phyloP scores from a whole-genome alignment of 164 flowering plant species.

The Aristolochia contorta region DNA sequence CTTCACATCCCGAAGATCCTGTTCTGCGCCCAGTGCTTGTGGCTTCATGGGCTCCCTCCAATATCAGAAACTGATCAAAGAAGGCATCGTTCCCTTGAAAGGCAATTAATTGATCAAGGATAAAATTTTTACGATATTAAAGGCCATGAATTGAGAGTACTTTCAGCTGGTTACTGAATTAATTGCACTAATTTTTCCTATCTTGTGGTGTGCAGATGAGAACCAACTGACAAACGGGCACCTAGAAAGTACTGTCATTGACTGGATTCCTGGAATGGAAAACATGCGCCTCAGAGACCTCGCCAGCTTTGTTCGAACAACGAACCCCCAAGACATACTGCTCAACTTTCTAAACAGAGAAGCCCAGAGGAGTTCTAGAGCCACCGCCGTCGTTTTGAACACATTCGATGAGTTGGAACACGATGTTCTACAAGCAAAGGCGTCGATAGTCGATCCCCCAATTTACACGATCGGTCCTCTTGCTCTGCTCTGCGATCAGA shows the following conservation, averaged over 20 bases:
- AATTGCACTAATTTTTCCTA: too few relatives aligned
- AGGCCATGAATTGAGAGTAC: background rate
- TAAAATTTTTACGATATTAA: background rate
- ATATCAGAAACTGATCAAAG: conserved; percentile 16
- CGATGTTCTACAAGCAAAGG: conserved; percentile 10
- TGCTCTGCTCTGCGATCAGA: background rate
- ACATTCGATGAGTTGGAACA: conserved; percentile 16
- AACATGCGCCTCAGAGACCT: conserved; percentile 22
- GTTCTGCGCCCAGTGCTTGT: conserved; percentile 45
- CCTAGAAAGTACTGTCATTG: conserved; percentile 15
- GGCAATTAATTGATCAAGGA: conserved; percentile 17
- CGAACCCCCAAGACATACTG: too few relatives aligned
- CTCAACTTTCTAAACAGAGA: too few relatives aligned
- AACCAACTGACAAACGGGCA: conserved; percentile 18
- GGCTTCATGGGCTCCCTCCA: conserved; percentile 35
- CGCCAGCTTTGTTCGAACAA: too few relatives aligned
- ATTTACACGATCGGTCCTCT: conserved; percentile 25
- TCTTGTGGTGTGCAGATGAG: conserved; percentile 14
- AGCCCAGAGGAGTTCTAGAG: too few relatives aligned
- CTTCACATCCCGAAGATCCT: conserved; percentile 28
- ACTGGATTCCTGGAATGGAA: conserved; percentile 23
- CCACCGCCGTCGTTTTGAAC: too few relatives aligned
- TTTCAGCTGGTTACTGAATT: background rate
- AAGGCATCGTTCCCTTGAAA: conserved; percentile 35
- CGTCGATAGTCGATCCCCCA: background rate